Evolutionary conservation across 352 stramenopile species (phyloP), one percentile per base, ranked within the genome.

Genomic region (Globisporangium camurandrum): DNA sequence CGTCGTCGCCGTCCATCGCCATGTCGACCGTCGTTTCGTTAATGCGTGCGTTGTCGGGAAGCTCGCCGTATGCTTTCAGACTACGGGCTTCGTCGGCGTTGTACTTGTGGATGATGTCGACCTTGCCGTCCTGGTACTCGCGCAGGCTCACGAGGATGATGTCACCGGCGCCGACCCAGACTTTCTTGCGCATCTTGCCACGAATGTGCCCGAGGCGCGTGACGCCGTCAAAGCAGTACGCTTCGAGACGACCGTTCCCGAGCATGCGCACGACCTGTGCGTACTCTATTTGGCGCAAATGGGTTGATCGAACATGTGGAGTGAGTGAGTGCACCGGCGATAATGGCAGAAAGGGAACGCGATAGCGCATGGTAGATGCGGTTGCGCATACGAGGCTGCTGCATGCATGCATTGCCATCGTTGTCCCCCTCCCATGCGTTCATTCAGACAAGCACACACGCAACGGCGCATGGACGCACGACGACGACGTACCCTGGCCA

Each of bases 81-180:
- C 97, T 98, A 52, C 96, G 87, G n/a, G 97, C 97, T 66, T 98
- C 93, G 67, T 98, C 94, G 9, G 91, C 94, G 57, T 96, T 95
- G 81, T 98, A 98, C 74, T 99, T 99, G 80, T 99, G 95, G 62
- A 99, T 97, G 63, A 99, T 93, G 66, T 99, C 96, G 45, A 98
- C 95, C 76, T 99, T 99, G 80, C 98, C 96, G 71, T 99, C 96
- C 79, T 99, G 97, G 83, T 99, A 99, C 64, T 99, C 96, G 67
- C 97, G 85, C 60, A 99, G 93, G 66, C 93, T 97, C 51, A 98
- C 92, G 46, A 99, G 82, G 46, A 99, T 97, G 75, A 99, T 99
- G 71, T 99, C 97, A 55, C 97, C 97, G 11, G 92, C 90, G 50
- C 88, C 96, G 30, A 99, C 95, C 96, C 96, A 99, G 46, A 98